Percentiles rank a stretch among this genome's conserved stretches.
Evolutionary conservation across 805 yeast genomes (phyloP).

Genomic region (Candida michaelii): DNA sequence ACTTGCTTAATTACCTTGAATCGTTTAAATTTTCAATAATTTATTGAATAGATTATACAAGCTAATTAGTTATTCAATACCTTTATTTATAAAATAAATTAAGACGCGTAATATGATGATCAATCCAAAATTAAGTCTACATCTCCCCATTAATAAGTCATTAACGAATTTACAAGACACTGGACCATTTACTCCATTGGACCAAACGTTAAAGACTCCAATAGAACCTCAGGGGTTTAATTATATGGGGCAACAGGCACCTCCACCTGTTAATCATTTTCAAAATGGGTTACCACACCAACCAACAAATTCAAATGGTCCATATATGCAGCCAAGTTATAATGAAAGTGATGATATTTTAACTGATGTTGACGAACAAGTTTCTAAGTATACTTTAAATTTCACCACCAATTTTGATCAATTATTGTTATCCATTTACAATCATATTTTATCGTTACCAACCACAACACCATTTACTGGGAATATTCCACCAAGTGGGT

Average conservation of each 20-base stretch:
- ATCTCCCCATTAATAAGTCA: constrained; percentile 34
- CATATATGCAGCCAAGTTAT: constrained; percentile 34
- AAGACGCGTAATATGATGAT: constrained; percentile 7
- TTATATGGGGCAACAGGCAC: neutral
- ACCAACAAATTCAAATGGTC: constrained; percentile 2
- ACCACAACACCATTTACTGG: constrained; percentile 49
- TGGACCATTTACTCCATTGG: constrained; percentile 46
- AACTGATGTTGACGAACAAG: constrained; percentile 39
- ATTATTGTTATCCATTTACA: constrained; percentile 34
- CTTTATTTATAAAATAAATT: neutral
- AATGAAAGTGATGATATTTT: constrained; percentile 43
- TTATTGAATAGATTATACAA: neutral
- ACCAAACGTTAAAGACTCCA: constrained; percentile 43
- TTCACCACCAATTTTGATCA: constrained; percentile 39
- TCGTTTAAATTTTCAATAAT: neutral
- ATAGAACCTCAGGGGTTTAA: constrained; percentile 26
- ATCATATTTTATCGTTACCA: constrained; percentile 37
- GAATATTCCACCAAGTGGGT: constrained; percentile 42
- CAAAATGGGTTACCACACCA: neutral
- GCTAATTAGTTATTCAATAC: too few species aligned
- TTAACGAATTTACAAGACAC: constrained; percentile 21
- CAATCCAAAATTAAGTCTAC: constrained; percentile 33
- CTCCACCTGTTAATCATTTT: neutral
- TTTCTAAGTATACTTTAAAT: constrained; percentile 32
- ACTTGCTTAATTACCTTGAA: neutral